Evolutionary conservation across 305 asterid species (phyloP), one percentile per base, ranked within the genome.

Genomic region (Fraxinus dipetala): DNA sequence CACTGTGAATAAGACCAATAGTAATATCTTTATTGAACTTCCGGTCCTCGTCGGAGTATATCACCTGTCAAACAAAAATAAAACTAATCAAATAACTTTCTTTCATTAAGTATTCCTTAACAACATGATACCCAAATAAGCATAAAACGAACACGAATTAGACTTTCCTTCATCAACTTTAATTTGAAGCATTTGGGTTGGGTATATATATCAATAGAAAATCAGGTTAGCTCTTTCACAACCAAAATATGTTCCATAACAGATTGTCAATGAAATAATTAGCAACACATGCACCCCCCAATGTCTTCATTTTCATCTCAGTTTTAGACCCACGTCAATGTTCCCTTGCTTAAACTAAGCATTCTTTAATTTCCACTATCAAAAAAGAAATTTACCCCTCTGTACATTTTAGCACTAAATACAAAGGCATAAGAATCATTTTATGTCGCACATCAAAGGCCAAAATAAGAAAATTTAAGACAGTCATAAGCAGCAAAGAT

Each of bases 11-110:
- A 84, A 96, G 94, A 85, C 98, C 98, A 80, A 92, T 83, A 4
- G 94, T 91, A 51, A 96, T 95, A 79, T 96, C 98, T 89, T 89
- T 95, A 87, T 93, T 92, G 90, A 92, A 95, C 86, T 95, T 96
- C 75, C 98, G 87, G 36, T 93, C 98, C 86, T 95, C 98, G 24
- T 95, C 98, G 6, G 97, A 95, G 92, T 96, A 96, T 73, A 90
- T 85, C 80, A 96, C 98, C 99, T 96, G 90, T 82, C 83, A 85
- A 85, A 30, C 75, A 28, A 69, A 28, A 69, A 74, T 26, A 76
- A 79, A 75, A 76, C 18, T 4, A 73, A 70, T 13, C 7, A 78
- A 51, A 51, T 24, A 82, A 67, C 35, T 32, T 5, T 51, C 11
- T 51, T 34, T 31, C 31, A 70, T 28, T 13, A 73, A 75, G 16